Evolutionary conservation across 2,329 filamentous ascomycete genomes (phyloP), one percentile per base, ranked within the genome.

Genomic region (Diaporthe batatas): DNA sequence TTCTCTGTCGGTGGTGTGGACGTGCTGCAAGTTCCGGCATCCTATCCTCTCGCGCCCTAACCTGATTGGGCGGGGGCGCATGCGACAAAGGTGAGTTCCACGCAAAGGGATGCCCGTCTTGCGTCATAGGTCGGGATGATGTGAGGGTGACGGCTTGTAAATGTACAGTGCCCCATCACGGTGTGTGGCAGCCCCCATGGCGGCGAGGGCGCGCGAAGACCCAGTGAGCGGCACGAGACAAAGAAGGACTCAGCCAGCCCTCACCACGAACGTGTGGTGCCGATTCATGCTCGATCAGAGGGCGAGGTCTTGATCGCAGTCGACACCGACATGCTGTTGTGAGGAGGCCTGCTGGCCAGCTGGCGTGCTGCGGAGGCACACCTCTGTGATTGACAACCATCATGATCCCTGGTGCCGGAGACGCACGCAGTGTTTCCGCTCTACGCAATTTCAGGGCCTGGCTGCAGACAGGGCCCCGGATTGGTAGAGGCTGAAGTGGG

Each of bases 81-180:
- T 39, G 47, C 47, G 32, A 67, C 62, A 67, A 39, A 39, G 29
- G 47, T 25, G 62, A 39, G 29, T 32, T 62, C 67, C 51, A 51
- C 58, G 32, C 29, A 47, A 53, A 62, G 34, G 42, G 44, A 47
- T 68, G 73, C 55, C 34, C 57, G 49, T 62, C 59, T 74, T 74
- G 73, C 73, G 73, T 74, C 73, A 74, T 74, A 70, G 68, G 57
- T 65, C 71, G 67, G 69, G 69, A 62, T 59, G 62, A 42, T 44
- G 54, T 62, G n/a, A 62, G 55, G 29, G n/a, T 36, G n/a, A 12
- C 11, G 32, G 47, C 21, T n/a, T 53, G 62, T 67, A n/a, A 39
- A 25, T 39, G 8, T 32, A 67, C 62, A 67, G 62, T 67, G 62
- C 39, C 62, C 12, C 8, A 3, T 25, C 2, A 67, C 32, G 51